These are phyloP conservation scores for Fagus sylvatica DNA, from an alignment of 306 rosid species.

Conservation along the genomic window DNA sequence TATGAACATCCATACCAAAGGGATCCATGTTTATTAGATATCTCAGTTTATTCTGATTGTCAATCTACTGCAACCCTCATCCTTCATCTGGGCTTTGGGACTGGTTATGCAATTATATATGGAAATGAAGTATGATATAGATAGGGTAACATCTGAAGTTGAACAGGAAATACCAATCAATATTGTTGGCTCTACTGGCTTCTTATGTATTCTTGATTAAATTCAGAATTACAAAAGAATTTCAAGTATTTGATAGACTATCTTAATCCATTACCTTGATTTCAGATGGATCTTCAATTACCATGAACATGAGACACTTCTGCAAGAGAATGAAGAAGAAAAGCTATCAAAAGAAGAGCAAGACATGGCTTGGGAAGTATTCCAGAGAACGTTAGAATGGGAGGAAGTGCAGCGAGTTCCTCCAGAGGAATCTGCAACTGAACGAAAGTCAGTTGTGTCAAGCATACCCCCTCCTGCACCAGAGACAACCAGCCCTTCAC, in stretches of 20 bases:
- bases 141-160: not conserved
- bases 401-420: slow-evolving; percentile 86
- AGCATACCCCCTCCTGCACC: slow-evolving; percentile 28
- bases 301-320: slow-evolving; percentile 83
- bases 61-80: not conserved
- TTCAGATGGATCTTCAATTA: slow-evolving; percentile 84
- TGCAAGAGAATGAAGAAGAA: slow-evolving; percentile 96
- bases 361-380: slow-evolving; percentile 97
- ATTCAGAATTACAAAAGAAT: not conserved
- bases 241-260: slow-evolving; percentile 12
- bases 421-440: slow-evolving; percentile 43
- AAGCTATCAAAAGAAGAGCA: slow-evolving; percentile 94
- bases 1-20: not conserved
- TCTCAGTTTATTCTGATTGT: not conserved
- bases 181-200: not conserved
- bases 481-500: slow-evolving; percentile 26
- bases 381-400: slow-evolving; percentile 74
- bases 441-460: slow-evolving; percentile 38
- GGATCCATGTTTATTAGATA: too few species aligned
- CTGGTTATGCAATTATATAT: not conserved
- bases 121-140: not conserved
- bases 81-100: not conserved
- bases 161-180: not conserved
- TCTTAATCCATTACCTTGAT: slow-evolving; percentile 24
- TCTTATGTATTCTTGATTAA: not conserved